phyloP scores from a whole-genome alignment of 805 yeast species.

The Spathaspora gorwiae region DNA sequence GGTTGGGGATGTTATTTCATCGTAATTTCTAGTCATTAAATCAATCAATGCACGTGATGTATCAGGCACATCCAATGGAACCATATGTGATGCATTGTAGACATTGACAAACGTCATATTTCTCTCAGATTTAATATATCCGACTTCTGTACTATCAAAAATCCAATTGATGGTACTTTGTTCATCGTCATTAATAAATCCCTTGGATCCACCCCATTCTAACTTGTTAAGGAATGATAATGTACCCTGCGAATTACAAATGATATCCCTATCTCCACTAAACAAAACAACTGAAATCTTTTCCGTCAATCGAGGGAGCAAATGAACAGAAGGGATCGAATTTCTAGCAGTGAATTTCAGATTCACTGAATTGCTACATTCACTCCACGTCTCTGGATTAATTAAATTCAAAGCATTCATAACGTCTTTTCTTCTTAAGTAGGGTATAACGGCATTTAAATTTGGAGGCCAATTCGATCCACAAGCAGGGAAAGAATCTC shows the following conservation, averaged over 20 bases:
- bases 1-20: slow-evolving; percentile 13
- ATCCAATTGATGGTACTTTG: slow-evolving; percentile 34
- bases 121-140: slow-evolving; percentile 46
- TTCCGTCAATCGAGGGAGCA: slow-evolving; percentile 63
- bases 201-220: slow-evolving; percentile 59
- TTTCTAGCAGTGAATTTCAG: slow-evolving; percentile 44
- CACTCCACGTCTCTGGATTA: slow-evolving; percentile 56
- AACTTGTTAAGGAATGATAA: slow-evolving; percentile 59
- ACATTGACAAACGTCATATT: slow-evolving; percentile 75
- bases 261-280: slow-evolving; percentile 83
- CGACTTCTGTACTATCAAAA: slow-evolving; percentile 35
- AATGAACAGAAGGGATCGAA: slow-evolving; percentile 56
- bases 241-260: slow-evolving; percentile 80
- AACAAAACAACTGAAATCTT: slow-evolving; percentile 64
- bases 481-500: slow-evolving; percentile 77
- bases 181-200: slow-evolving; percentile 35
- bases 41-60: slow-evolving; percentile 70
- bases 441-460: slow-evolving; percentile 45
- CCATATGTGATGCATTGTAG: slow-evolving; percentile 86
- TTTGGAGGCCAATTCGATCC: slow-evolving; percentile 91
- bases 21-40: slow-evolving; percentile 31
- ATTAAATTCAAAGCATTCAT: slow-evolving; percentile 48
- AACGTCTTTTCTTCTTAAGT: slow-evolving; percentile 45
- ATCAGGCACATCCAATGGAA: slow-evolving; percentile 75
- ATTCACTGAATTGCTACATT: slow-evolving; percentile 67